A percentile compares a stretch with the other conserved stretches of the same genome.
phyloP scores from a whole-genome alignment of 371 early-diverging fungal species.

The Rhizopus stolonifer region DNA sequence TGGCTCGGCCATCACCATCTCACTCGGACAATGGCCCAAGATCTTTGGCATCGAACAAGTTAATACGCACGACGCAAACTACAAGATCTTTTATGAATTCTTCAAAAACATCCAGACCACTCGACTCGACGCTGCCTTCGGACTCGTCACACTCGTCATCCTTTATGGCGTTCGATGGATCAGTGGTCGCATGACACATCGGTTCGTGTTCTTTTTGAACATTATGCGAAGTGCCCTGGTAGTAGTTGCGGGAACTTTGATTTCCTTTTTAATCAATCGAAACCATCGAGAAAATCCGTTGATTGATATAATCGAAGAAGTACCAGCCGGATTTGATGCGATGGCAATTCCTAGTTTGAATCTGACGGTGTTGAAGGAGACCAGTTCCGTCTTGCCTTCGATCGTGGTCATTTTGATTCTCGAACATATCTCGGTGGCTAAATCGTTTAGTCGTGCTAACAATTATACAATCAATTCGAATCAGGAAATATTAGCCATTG shows the following conservation, averaged over 20 bases:
- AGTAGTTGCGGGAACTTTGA: slow-evolving; percentile 41
- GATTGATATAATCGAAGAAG: slow-evolving; percentile 57
- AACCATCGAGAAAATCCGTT: slow-evolving; percentile 20
- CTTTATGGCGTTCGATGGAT: slow-evolving; percentile 39
- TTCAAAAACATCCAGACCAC: slow-evolving; percentile 36
- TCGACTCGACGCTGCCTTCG: slow-evolving; percentile 50
- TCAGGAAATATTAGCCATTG: slow-evolving; percentile 87
- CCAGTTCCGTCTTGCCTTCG: slow-evolving; percentile 53
- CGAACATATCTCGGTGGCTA: slow-evolving; percentile 82
- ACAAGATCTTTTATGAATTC: slow-evolving; percentile 51
- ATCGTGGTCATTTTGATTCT: slow-evolving; percentile 70
- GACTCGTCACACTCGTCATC: slow-evolving; percentile 37
- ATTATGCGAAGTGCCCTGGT: slow-evolving; percentile 49
- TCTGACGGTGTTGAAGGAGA: slow-evolving; percentile 32
- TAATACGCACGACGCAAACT: slow-evolving; percentile 56
- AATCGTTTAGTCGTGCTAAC: slow-evolving; percentile 67
- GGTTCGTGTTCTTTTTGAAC: slow-evolving; percentile 41
- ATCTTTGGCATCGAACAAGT: slow-evolving; percentile 69
- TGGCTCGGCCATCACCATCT: slow-evolving; percentile 73
- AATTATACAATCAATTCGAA: slow-evolving; percentile 54
- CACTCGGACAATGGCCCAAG: slow-evolving; percentile 67
- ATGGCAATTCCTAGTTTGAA: slow-evolving; percentile 51
- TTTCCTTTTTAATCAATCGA: slow-evolving; percentile 35
- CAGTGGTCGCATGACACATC: slow-evolving; percentile 27
- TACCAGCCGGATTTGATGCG: slow-evolving; percentile 70